A percentile compares a stretch with the other conserved stretches of the same genome.
These are phyloP conservation scores for Salix brachista DNA, from an alignment of 345 rosid species.

Conservation along the genomic window DNA sequence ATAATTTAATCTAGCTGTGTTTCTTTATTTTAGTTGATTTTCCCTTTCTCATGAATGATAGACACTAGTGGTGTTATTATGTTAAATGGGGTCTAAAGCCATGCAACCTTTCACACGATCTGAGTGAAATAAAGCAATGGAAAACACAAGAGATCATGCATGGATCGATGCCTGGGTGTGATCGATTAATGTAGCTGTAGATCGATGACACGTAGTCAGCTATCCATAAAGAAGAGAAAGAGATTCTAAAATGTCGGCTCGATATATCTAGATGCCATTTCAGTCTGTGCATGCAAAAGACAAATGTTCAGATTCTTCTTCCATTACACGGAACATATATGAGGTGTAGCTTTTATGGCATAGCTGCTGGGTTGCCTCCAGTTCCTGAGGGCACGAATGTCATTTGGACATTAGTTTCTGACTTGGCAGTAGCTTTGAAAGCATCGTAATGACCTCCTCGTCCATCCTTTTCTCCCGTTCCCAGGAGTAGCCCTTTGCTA, in stretches of 20 bases:
- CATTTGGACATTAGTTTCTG: not conserved
- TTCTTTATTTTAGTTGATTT: not conserved
- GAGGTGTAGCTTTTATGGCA: not conserved
- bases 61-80: not conserved
- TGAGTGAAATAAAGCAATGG: not conserved
- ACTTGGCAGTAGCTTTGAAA: no score
- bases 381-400: not conserved
- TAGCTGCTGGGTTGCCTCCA: not conserved
- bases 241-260: conserved; percentile 10
- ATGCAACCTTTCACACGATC: not conserved
- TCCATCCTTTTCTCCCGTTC: not conserved
- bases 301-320: conserved; percentile 10
- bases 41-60: not conserved
- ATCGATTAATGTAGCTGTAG: not conserved
- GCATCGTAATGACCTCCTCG: not conserved
- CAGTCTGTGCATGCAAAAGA: not conserved
- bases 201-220: not conserved
- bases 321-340: not conserved
- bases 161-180: not conserved
- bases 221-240: not conserved
- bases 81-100: not conserved
- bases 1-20: not conserved
- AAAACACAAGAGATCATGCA: not conserved
- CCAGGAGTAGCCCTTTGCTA: no score
- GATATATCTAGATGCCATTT: not conserved